Base-by-base conservation (phyloP, 2,329 filamentous ascomycete genomes). In the Colletotrichum sp. region DNA sequence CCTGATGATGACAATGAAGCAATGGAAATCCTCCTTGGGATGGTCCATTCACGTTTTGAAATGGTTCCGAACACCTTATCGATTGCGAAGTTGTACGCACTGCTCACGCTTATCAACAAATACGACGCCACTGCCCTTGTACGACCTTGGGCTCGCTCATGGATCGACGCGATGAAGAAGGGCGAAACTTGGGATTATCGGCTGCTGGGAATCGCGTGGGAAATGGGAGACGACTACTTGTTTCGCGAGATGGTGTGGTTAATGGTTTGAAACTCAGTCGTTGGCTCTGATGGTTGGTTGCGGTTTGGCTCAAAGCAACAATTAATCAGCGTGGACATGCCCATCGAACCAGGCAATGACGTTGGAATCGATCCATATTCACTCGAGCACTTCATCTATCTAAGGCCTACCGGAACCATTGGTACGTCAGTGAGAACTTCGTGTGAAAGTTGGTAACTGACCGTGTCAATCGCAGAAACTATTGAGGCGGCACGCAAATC, bases 251-350 rank as follows among this genome's bases (percentile, higher is more conserved):
- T 48, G 39, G 18, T 44, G 39, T 10, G 18, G 39, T 9, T n/a
- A 3, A 44, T 44, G 18, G 8, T 44, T 6, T 5, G 18, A 2
- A 0, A n/a, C 8, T 44, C 39, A 3, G 16, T n/a, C 18, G 8
- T 10, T n/a, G 16, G 18, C 39, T 3, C 39, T 18, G 18, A 44
- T 44, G 12, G 32, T 34, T 34, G 32, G 6, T 34, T 34, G 32
- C 32, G 32, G 12, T 34, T 34, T 34, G 32, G 32, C 32, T 34
- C 32, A 1, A 34, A 34, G 32, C 32, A 34, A 34, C 32, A 34
- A 15, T 34, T 34, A 34, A 12, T 34, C 32, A 34, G 32, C 32
- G 32, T 15, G 32, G 32, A 34, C 32, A 34, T 34, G 32, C 32
- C 32, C 32, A 34, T 34, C 32, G 12, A 34, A 34, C 32, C 12